Evolutionary conservation across 2,329 filamentous ascomycete species (phyloP), one percentile per base, ranked within the genome.

Genomic region (Fusarium sp.): DNA sequence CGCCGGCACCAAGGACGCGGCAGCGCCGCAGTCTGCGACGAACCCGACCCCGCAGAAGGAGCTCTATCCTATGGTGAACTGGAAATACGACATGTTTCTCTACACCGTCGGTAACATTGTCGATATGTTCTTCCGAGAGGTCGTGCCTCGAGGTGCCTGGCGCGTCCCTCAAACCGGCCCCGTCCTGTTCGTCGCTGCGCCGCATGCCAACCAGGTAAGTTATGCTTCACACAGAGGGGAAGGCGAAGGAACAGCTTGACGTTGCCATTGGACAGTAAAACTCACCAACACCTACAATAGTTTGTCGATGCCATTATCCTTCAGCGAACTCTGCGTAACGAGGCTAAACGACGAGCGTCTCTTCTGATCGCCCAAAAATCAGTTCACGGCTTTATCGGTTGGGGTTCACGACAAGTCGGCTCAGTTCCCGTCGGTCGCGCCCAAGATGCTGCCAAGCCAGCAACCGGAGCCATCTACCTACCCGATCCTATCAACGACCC

Each of bases 111-210:
- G 91, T 44, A 88, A 98, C 70, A 86, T 98, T 55, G 90, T 97
- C 72, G 96, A 99, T 81, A 90, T 98, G 73, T 99, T 99, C 88
- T 99, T 99, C 85, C 91, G 96, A 74, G 96, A 99, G 82, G 94
- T 99, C 18, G 95, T 98, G 79, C 96, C 96, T 15, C 89, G 96
- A 71, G 94, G 94, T 73, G 93, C 95, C 69, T 99, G 96, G 94
- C 95, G 95, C 81, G 92, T 99, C 46, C 96, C 96, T 46, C 90
- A 92, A 76, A 88, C 89, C 69, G 96, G 95, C 0, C 95, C 96
- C 2, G 89, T 99, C 69, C 93, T 99, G 64, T 96, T 99, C 77
- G 96, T 99, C 73, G 96, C 95, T 46, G 96, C 95, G 58, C 96
- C 96, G 72, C 96, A 99, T 85, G 95, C 95, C 65, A 99, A 99